Base-by-base conservation (phyloP, 176 grass and related monocot genomes). In the Phoenix dactylifera region DNA sequence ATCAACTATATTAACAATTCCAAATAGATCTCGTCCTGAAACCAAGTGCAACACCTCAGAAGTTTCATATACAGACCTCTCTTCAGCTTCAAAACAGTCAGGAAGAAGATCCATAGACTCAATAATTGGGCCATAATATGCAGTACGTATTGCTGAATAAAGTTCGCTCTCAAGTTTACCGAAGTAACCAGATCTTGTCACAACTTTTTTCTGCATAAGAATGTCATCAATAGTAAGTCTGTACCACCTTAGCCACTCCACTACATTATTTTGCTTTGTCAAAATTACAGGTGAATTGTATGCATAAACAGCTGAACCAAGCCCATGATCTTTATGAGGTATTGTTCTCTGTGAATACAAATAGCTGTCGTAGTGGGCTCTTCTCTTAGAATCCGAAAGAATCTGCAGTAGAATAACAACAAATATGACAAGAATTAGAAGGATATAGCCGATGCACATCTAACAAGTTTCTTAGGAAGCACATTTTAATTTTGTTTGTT, bases 201-300 rank as follows among this genome's bases (percentile, higher is more conserved):
- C 86, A 58, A 83, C 74, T 69, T 77, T 77, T 26, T 84, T 96
- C 63, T 90, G 78, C 6, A 67, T 82, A 58, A 97, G 65, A 15
- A 97, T 91, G 59, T 97, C 92, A 50, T 88, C 65, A 26, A 97
- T 68, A 20, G 76, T 82, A 20, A 82, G 81, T 72, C 78, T 80
- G 29, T 97, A 97, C 92, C 80, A 97, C 82, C 85, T 97, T 44
- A 97, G 73, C 92, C 92, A 91, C 57, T 97, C 87, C 19, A 97
- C 92, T 56, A 90, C 81, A 69, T 85, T 88, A 59, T 81, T 88
- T 72, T 97, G 78, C 59, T 64, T 90, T 57, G 72, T 18, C 20
- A 85, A 25, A n/a, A 62, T 22, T 66, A 90, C 72, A 51, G 83
- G 83, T 26, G 75, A 74, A 72, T 55, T 58, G 24, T 49, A 44